Base-by-base conservation (phyloP, 192 early-diverging fungal genomes). In the Umbelopsis vinacea region DNA sequence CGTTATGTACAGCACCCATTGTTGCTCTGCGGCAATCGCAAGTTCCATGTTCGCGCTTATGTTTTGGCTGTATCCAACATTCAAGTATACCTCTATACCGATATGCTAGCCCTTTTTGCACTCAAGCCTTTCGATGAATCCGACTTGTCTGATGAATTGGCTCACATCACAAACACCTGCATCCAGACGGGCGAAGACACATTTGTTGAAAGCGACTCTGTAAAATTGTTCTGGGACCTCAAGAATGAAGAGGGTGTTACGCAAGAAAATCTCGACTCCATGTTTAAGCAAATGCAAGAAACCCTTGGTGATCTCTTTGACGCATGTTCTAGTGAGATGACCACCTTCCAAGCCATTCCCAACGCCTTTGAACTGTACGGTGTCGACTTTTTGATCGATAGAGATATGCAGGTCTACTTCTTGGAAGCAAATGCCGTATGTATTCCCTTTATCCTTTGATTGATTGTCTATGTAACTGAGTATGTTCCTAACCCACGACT, bases 311-410 rank as follows among this genome's bases (percentile, higher is more conserved):
- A 89, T 52, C 80, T 85, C 3, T 91, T 88, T 78, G 82, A 86
- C n/a, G 87, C 88, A 0, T 83, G 87, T 37, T 66, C 82, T 0
- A 85, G 78, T 71, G 85, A 90, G 26, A 82, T 87, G 26, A 88
- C 86, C 0, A 87, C 88, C 21, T 91, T 89, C 76, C 88, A 89
- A 73, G 76, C 88, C 6, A 82, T 87, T 76, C 71, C 80, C 0
- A 89, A 91, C 71, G 87, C 86, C 22, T 84, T 91, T 69, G 89
- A 89, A 69, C 80, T 87, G 38, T 89, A 89, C 84, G 89, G 89
- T 19, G 82, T 91, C 55, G 89, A 89, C 57, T 91, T 91, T 73
- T 52, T 89, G 63, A 80, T 91, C 12, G 87, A 91, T 54, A 76
- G 85, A 48, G 69, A 86, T 22, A 81, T 75, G 46, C 77, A 76